phyloP scores from a whole-genome alignment of 192 early-diverging fungal species.

The Rhizoclosmatium globosum region DNA sequence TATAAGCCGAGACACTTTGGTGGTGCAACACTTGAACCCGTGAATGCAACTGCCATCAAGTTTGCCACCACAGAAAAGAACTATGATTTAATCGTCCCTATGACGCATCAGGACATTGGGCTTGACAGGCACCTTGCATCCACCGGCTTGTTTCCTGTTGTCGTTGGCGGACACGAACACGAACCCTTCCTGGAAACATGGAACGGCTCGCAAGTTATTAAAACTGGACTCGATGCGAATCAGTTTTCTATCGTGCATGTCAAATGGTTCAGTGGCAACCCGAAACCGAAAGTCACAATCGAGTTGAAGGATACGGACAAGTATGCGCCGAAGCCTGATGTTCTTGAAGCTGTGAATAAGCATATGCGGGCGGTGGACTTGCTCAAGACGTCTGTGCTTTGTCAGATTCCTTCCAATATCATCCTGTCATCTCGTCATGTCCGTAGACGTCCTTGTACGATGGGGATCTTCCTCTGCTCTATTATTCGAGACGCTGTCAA shows the following conservation, averaged over 20 bases:
- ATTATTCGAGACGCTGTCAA: slow-evolving; percentile 7
- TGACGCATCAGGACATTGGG: slow-evolving; percentile 27
- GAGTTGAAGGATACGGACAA: slow-evolving; percentile 2
- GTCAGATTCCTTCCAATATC: background rate
- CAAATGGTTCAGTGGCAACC: background rate
- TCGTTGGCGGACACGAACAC: slow-evolving; percentile 34
- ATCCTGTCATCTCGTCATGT: background rate
- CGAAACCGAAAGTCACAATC: background rate
- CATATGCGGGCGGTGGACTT: slow-evolving; percentile 7
- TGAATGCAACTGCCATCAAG: slow-evolving; percentile 24
- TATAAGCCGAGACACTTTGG: slow-evolving; percentile 33
- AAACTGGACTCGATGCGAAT: slow-evolving; percentile 17
- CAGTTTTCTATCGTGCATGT: slow-evolving; percentile 12
- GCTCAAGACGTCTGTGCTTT: slow-evolving; percentile 8
- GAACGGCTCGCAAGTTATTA: slow-evolving; percentile 1
- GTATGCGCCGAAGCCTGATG: background rate
- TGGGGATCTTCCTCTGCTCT: slow-evolving; percentile 5
- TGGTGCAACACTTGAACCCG: slow-evolving; percentile 13
- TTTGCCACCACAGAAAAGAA: background rate
- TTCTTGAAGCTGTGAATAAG: background rate
- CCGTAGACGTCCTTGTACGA: slow-evolving; percentile 1
- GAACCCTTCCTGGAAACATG: slow-evolving; percentile 12
- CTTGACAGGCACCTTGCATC: slow-evolving; percentile 16
- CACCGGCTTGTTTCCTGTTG: slow-evolving; percentile 16
- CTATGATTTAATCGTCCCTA: slow-evolving; percentile 8